Percentiles rank a stretch among this genome's conserved stretches.
phyloP scores from a whole-genome alignment of 2,329 filamentous ascomycete species.

The Capronia coronata region DNA sequence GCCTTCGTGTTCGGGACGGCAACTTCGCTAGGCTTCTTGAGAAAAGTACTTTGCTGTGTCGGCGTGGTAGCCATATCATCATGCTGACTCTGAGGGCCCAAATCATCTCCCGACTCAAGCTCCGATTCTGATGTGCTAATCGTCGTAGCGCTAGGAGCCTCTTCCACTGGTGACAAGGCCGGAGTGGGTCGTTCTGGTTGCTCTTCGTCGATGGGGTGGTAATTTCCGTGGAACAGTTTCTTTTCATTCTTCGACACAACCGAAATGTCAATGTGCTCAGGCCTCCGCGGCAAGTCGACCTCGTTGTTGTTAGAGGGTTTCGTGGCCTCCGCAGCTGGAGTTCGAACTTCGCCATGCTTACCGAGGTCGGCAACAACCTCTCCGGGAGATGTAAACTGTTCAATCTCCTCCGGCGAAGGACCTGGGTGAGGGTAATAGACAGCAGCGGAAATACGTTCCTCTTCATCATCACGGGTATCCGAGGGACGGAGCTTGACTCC shows the following conservation, averaged over 20 bases:
- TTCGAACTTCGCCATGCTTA: constrained; percentile 3
- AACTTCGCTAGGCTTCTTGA: constrained; percentile 26
- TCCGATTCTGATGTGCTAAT: constrained; percentile 43
- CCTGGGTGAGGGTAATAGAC: constrained; percentile 59
- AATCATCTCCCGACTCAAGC: constrained; percentile 39
- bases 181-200: constrained; percentile 9
- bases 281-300: constrained; percentile 3
- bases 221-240: constrained; percentile 55
- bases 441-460: constrained; percentile 59
- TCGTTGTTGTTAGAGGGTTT: constrained; percentile 10
- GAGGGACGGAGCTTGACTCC: constrained; percentile 1
- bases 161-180: constrained; percentile 19
- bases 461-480: constrained; percentile 54
- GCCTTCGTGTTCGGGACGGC: constrained; percentile 55
- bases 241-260: constrained; percentile 55
- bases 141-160: constrained; percentile 7
- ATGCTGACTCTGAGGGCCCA: constrained; percentile 46
- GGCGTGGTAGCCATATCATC: constrained; percentile 49
- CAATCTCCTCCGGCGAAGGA: constrained; percentile 38
- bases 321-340: constrained; percentile 6
- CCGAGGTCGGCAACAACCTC: constrained; percentile 14
- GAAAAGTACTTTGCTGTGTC: constrained; percentile 35
- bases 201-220: constrained; percentile 24
- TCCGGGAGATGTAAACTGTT: constrained; percentile 23
- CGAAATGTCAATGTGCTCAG: constrained; percentile 55